A percentile compares a stretch with the other conserved stretches of the same genome.
These are phyloP conservation scores for Botrytis deweyae DNA, from an alignment of 2,329 filamentous ascomycete genomes.

Conservation along the genomic window DNA sequence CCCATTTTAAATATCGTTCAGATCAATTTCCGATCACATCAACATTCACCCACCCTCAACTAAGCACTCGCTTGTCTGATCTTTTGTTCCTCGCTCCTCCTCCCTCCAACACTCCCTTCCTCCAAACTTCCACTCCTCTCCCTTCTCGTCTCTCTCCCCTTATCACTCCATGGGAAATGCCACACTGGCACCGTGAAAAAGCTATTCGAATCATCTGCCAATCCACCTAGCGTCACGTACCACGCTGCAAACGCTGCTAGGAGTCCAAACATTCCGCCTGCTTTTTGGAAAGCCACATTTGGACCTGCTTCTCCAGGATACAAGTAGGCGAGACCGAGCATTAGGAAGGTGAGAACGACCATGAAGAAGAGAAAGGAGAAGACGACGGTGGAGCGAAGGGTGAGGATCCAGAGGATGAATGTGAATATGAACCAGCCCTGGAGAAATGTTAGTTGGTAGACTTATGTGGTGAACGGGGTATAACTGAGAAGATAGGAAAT, in stretches of 20 bases:
- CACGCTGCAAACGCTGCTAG: neutral
- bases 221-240: neutral
- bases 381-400: neutral
- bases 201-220: neutral
- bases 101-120: neutral
- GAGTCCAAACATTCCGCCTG: neutral
- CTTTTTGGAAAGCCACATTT: neutral
- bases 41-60: neutral
- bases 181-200: neutral
- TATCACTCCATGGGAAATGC: neutral
- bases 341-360: neutral
- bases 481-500: neutral
- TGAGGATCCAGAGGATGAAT: neutral
- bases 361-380: neutral
- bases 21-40: neutral
- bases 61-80: neutral
- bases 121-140: neutral
- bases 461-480: fast-evolving
- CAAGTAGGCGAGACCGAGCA: neutral
- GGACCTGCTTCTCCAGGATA: neutral
- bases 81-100: neutral
- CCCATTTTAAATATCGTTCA: neutral
- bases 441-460: neutral
- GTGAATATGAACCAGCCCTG: neutral
- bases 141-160: neutral